phyloP scores from a whole-genome alignment of 1,139 yeast genomes.

The Keqinozyma sinolaborantium region DNA sequence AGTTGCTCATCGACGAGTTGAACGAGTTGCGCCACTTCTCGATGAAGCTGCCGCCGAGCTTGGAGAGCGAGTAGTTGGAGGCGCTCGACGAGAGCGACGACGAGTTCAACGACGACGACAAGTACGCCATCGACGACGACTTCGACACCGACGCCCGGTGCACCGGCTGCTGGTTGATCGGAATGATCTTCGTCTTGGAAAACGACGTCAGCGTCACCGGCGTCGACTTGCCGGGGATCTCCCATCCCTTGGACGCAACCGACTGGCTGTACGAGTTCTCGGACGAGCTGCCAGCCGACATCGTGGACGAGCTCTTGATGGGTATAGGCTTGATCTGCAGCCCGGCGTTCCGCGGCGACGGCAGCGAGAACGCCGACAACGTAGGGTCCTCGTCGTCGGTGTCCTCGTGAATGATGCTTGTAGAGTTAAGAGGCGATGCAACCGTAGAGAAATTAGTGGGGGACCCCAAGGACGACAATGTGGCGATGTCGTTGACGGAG shows the following conservation, averaged over 20 bases:
- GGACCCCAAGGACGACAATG: neutral
- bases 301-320: constrained; percentile 15
- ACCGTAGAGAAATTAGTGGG: neutral
- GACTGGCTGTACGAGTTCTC: constrained; percentile 24
- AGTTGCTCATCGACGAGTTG: constrained; percentile 11
- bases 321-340: constrained; percentile 24
- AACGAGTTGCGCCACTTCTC: constrained; percentile 45
- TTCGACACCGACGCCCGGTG: constrained; percentile 23
- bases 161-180: constrained; percentile 6
- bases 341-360: constrained; percentile 5
- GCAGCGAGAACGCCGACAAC: constrained; percentile 5
- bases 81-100: constrained; percentile 33
- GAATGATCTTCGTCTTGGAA: constrained; percentile 17
- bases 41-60: constrained; percentile 42
- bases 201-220: constrained; percentile 20
- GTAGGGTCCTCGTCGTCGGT: constrained; percentile 3
- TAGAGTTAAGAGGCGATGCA: neutral
- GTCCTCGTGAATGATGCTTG: constrained; percentile 1
- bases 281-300: constrained; percentile 19
- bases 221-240: constrained; percentile 36
- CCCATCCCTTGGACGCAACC: constrained; percentile 38
- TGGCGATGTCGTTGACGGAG: neutral
- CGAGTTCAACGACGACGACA: constrained; percentile 40
- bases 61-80: constrained; percentile 37
- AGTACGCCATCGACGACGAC: constrained; percentile 40